Conservation (phyloP, 2,329 filamentous ascomycete genomes). For the Paraphoma sp. region DNA sequence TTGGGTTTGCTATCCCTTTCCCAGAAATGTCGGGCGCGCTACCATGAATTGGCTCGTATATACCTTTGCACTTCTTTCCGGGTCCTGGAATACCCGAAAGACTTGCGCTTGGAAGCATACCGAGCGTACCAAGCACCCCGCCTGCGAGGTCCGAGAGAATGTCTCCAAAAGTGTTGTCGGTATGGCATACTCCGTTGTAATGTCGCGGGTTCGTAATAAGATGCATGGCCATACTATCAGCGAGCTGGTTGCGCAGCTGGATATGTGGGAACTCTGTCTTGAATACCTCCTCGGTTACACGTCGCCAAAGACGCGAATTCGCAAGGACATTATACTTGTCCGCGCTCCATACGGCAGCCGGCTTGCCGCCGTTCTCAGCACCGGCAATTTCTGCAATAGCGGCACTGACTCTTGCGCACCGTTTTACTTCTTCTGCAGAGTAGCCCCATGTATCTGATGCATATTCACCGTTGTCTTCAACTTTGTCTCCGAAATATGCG, state of each 20-base stretch:
- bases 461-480: slow-evolving; percentile 4
- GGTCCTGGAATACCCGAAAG: slow-evolving; percentile 9
- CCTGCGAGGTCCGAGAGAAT: slow-evolving; percentile 13
- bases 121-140: slow-evolving; percentile 12
- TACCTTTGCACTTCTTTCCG: slow-evolving; percentile 3
- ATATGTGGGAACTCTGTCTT: slow-evolving; percentile 5
- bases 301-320: slow-evolving; percentile 10
- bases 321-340: slow-evolving; percentile 13
- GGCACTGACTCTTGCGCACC: slow-evolving; percentile 7
- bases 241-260: slow-evolving; percentile 7
- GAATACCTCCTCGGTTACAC: slow-evolving; percentile 2
- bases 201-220: slow-evolving; percentile 3
- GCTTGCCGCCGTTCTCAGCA: not conserved
- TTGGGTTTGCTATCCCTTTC: slow-evolving; percentile 18
- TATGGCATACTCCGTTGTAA: slow-evolving; percentile 13
- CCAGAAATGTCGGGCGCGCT: slow-evolving; percentile 18
- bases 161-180: slow-evolving; percentile 13
- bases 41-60: slow-evolving; percentile 19
- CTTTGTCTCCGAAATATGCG: slow-evolving; percentile 7
- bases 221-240: slow-evolving; percentile 11
- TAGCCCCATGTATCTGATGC: slow-evolving; percentile 8
- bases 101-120: slow-evolving; percentile 7
- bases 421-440: slow-evolving; percentile 5
- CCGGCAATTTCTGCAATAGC: slow-evolving; percentile 6
- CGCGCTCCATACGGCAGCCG: slow-evolving; percentile 5